Evolutionary conservation across 768 basidiomycete genomes (phyloP).

Genomic region (Amanita thiersii): DNA sequence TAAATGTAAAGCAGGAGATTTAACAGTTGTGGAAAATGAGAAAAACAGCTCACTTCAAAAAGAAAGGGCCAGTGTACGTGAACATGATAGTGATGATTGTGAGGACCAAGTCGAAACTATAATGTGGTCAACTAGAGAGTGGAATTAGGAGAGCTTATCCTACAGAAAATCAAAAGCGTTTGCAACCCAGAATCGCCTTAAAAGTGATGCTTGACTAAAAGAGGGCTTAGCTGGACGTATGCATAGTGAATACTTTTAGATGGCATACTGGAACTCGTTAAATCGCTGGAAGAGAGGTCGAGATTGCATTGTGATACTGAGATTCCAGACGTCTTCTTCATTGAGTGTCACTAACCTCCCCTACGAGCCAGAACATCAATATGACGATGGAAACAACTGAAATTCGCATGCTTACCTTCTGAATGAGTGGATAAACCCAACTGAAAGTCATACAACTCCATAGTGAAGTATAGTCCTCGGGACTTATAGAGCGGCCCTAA

Average conservation of each 20-base stretch:
- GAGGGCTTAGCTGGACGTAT: no score
- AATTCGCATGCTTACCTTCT: conserved; percentile 24
- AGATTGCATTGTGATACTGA: conserved; percentile 63
- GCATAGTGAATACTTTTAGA: no score
- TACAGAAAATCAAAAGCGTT: conserved; percentile 41
- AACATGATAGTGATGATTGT: conserved; percentile 65
- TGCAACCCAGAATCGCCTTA: conserved; percentile 33
- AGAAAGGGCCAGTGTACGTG: conserved; percentile 79
- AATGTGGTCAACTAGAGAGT: neutral
- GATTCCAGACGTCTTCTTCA: conserved; percentile 64
- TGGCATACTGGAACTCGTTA: conserved; percentile 26
- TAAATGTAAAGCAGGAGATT: neutral
- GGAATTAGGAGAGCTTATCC: conserved; percentile 5
- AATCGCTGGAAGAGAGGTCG: conserved; percentile 56
- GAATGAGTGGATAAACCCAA: conserved; percentile 65
- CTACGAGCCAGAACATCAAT: no score
- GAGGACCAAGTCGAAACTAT: conserved; percentile 54
- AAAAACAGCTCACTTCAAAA: conserved; percentile 52
- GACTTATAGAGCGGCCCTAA: conserved; percentile 47
- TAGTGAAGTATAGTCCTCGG: conserved; percentile 71
- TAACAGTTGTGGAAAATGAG: neutral
- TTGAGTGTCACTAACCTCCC: conserved; percentile 49
- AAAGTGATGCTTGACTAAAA: conserved; percentile 28
- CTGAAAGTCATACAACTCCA: conserved; percentile 65
- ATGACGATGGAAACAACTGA: no score